Evolutionary conservation across 1,139 yeast species (phyloP).

Genomic region (Sugiyamaella grinbergsii): DNA sequence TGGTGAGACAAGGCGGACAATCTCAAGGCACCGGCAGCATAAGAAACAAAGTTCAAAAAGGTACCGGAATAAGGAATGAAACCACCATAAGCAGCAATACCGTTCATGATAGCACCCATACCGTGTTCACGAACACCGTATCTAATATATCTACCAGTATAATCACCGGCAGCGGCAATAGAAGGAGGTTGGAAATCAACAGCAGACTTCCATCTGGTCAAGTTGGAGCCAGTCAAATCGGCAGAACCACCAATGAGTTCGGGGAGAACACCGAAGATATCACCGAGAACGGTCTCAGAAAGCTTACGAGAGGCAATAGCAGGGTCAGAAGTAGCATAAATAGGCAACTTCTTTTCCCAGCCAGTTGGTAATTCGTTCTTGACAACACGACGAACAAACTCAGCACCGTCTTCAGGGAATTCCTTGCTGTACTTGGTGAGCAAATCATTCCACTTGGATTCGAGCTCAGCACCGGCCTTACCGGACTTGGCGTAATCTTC

Average conservation of each 20-base stretch:
- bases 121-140: conserved; percentile 99
- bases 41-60: conserved; percentile 96
- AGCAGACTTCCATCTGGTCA: conserved; percentile 85
- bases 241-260: conserved; percentile 98
- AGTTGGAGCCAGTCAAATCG: conserved; percentile 95
- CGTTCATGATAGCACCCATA: conserved; percentile 99
- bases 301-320: conserved; percentile 95
- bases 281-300: conserved; percentile 77
- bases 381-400: conserved; percentile 73
- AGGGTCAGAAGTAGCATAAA: conserved; percentile 73
- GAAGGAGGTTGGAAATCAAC: conserved; percentile 92
- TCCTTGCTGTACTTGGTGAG: conserved; percentile 64
- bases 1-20: conserved; percentile 91
- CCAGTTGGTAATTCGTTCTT: conserved; percentile 77
- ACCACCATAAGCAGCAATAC: conserved; percentile 96
- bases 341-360: conserved; percentile 82
- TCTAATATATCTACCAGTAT: conserved; percentile 92
- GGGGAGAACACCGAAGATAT: conserved; percentile 68
- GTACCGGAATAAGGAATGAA: conserved; percentile 96
- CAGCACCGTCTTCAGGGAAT: conserved; percentile 81
- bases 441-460: conserved; percentile 71
- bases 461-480: conserved; percentile 61
- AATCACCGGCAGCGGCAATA: conserved; percentile 73
- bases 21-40: conserved; percentile 97
- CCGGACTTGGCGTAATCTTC: conserved; percentile 64